These are phyloP conservation scores for Lolium multiflorum DNA, from an alignment of 176 grass and related monocot species.

Conservation along the genomic window DNA sequence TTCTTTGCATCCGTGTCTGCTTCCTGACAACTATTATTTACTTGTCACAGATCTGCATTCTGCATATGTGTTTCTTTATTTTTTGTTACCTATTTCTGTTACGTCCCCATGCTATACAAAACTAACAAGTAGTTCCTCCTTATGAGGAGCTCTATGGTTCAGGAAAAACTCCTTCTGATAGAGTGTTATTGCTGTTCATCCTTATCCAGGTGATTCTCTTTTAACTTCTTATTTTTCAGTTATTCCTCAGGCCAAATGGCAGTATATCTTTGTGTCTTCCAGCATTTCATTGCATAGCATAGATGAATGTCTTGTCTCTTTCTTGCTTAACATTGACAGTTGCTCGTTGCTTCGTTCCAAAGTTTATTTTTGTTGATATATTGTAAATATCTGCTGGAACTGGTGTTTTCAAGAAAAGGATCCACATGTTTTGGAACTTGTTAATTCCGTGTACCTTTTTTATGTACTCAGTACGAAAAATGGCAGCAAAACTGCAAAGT, in stretches of 20 bases:
- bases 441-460: too few species aligned
- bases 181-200: conserved; percentile 95
- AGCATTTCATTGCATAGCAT: too few species aligned
- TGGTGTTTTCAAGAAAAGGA: too few species aligned
- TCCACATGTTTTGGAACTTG: too few species aligned
- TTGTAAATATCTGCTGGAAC: too few species aligned
- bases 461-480: too few species aligned
- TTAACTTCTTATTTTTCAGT: conserved; percentile 28
- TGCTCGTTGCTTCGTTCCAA: too few species aligned
- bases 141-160: conserved; percentile 79
- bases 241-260: not conserved
- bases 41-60: not conserved
- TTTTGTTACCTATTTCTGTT: not conserved
- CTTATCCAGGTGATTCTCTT: conserved; percentile 81
- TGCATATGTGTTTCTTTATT: not conserved
- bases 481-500: too few species aligned
- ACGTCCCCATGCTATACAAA: conserved; percentile 4
- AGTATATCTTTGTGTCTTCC: not conserved
- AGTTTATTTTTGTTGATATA: too few species aligned
- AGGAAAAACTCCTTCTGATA: conserved; percentile 76
- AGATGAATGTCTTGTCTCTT: too few species aligned
- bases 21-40: not conserved
- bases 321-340: too few species aligned
- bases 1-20: not conserved
- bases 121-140: not conserved